phyloP scores from a whole-genome alignment of 345 rosid species.

The Hibiscus syriacus region DNA sequence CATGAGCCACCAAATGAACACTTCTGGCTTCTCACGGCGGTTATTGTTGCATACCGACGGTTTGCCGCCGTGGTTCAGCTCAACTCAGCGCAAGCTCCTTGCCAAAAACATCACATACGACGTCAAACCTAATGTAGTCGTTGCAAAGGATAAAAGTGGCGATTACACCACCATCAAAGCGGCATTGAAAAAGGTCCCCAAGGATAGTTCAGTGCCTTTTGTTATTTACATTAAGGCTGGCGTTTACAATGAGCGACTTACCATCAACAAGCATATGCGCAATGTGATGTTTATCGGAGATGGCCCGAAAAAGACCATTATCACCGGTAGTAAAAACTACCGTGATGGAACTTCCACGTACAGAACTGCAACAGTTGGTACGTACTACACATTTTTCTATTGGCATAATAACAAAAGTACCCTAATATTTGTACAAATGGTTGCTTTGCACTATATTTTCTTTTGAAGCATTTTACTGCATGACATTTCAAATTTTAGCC shows the following conservation, averaged over 20 bases:
- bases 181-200: constrained; percentile 42
- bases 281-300: constrained; percentile 64
- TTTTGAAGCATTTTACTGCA: too few species aligned
- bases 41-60: constrained; percentile 22
- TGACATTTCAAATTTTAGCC: too few species aligned
- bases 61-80: constrained; percentile 46
- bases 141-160: constrained; percentile 71
- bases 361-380: constrained; percentile 56
- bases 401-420: too few species aligned
- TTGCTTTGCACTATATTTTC: too few species aligned
- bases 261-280: constrained; percentile 23
- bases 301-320: constrained; percentile 51
- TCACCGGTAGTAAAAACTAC: constrained; percentile 46
- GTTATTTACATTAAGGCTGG: constrained; percentile 64
- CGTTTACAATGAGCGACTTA: constrained; percentile 50
- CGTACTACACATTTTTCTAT: too few species aligned
- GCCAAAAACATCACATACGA: constrained; percentile 1
- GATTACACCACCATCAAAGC: constrained; percentile 47
- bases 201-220: constrained; percentile 24
- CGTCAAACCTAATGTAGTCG: constrained; percentile 40
- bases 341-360: constrained; percentile 40
- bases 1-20: too few species aligned
- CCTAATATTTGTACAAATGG: too few species aligned
- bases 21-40: constrained; percentile 19
- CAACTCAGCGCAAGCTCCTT: constrained; percentile 31